Percentiles rank a stretch among this genome's conserved stretches.
Evolutionary conservation across 371 early-diverging fungal genomes (phyloP).

Genomic region (Rhizomucor pusillus): DNA sequence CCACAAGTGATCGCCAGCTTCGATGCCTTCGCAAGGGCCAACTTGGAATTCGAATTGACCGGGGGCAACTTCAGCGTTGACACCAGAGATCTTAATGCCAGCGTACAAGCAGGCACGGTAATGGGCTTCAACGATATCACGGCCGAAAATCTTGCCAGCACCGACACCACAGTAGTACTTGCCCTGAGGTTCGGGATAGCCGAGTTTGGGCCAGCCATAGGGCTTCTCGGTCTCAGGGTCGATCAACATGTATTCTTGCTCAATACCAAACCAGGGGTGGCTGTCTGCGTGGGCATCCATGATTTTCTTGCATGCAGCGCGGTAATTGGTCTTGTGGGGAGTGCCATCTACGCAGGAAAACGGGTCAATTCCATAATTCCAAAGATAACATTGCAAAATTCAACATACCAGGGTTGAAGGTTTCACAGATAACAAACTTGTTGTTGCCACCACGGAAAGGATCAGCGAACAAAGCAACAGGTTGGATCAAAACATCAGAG

Average conservation of each 20-base stretch:
- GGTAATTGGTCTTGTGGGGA: conserved; percentile 49
- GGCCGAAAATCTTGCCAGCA: conserved; percentile 49
- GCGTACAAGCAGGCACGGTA: conserved; percentile 58
- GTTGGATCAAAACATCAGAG: conserved; percentile 39
- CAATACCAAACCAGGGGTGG: conserved; percentile 63
- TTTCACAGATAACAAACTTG: conserved; percentile 50
- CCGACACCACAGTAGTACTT: conserved; percentile 62
- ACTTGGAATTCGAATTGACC: conserved; percentile 56
- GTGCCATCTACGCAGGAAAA: conserved; percentile 33
- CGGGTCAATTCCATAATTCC: not conserved
- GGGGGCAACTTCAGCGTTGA: conserved; percentile 43
- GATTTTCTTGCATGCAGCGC: conserved; percentile 30
- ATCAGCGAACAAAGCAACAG: conserved; percentile 51
- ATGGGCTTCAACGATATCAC: conserved; percentile 61
- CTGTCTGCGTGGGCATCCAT: conserved; percentile 27
- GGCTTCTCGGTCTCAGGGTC: conserved; percentile 51
- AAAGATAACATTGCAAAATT: not conserved
- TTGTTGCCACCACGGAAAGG: conserved; percentile 54
- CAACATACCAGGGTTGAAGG: conserved; percentile 22
- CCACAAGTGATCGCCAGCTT: conserved; percentile 50
- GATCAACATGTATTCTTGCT: conserved; percentile 59
- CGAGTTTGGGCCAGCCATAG: conserved; percentile 60
- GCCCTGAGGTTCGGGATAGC: conserved; percentile 57
- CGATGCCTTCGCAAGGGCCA: conserved; percentile 53
- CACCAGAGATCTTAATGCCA: conserved; percentile 44